Evolutionary conservation across 2,329 filamentous ascomycete species (phyloP).

Genomic region (Ceratocystis colombiana): DNA sequence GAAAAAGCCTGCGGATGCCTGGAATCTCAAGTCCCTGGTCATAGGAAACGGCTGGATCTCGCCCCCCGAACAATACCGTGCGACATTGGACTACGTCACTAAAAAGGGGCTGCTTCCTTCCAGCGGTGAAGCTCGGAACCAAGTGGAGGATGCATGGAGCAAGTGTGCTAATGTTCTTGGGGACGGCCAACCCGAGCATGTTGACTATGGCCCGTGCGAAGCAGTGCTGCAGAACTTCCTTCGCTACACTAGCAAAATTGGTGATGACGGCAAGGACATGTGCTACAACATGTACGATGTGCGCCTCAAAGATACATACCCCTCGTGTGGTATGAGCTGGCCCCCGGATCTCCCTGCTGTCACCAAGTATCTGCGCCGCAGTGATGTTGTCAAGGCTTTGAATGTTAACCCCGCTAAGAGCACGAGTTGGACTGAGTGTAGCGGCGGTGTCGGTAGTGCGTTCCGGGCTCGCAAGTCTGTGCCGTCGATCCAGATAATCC

Average conservation of each 20-base stretch:
- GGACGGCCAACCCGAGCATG: constrained; percentile 37
- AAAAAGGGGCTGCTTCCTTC: constrained; percentile 45
- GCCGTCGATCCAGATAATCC: constrained; percentile 64
- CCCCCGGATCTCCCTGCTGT: constrained; percentile 72
- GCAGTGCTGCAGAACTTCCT: constrained; percentile 64
- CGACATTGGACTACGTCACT: constrained; percentile 73
- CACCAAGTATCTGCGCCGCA: constrained; percentile 70
- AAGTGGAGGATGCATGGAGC: constrained; percentile 58
- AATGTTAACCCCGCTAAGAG: constrained; percentile 74
- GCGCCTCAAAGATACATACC: constrained; percentile 66
- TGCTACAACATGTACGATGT: constrained; percentile 98
- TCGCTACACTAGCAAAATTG: constrained; percentile 44
- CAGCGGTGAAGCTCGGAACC: constrained; percentile 42
- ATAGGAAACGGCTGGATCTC: constrained; percentile 99
- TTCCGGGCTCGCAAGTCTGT: constrained; percentile 63
- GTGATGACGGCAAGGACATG: constrained; percentile 39
- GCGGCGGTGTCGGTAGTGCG: constrained; percentile 59
- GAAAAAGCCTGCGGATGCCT: constrained; percentile 40
- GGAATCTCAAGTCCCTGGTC: constrained; percentile 74
- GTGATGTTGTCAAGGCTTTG: constrained; percentile 69
- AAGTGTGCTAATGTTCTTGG: constrained; percentile 57
- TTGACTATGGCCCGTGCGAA: constrained; percentile 67
- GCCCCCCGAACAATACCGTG: constrained; percentile 75
- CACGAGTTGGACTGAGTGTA: constrained; percentile 87
- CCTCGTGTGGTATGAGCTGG: constrained; percentile 96